Evolutionary conservation across 768 basidiomycete species (phyloP).

Genomic region (Tulasnella sp.): DNA sequence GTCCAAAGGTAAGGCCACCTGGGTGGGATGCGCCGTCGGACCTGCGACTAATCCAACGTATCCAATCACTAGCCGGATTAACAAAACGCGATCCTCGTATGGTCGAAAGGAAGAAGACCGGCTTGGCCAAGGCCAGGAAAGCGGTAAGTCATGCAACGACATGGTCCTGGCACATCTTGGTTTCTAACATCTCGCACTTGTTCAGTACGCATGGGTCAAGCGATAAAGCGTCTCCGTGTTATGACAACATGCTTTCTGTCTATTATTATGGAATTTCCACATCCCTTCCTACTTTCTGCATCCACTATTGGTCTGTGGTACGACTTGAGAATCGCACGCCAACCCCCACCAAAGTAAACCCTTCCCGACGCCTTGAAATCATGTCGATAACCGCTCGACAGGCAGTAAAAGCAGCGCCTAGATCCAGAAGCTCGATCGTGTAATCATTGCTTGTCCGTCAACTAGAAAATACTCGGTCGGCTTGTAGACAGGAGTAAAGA

Average conservation of each 20-base stretch:
- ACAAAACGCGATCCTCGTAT: conserved; percentile 90
- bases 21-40: background rate
- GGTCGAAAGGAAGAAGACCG: conserved; percentile 98
- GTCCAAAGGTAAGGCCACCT: conserved; percentile 55
- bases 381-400: background rate
- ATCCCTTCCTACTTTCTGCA: background rate
- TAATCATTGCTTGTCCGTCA: background rate
- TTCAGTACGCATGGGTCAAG: conserved; percentile 93
- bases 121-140: conserved; percentile 86
- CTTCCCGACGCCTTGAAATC: background rate
- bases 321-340: background rate
- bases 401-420: background rate
- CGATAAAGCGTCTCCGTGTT: conserved; percentile 50
- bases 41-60: conserved; percentile 24
- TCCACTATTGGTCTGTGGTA: background rate
- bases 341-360: background rate
- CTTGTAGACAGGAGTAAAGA: background rate
- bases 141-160: conserved; percentile 52
- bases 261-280: background rate
- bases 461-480: background rate
- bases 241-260: background rate
- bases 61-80: conserved; percentile 62
- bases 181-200: conserved; percentile 31
- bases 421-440: background rate
- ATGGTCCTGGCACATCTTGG: conserved; percentile 21